Evolutionary conservation across 176 grass and related monocot species (phyloP), one percentile per base, ranked within the genome.

Genomic region (Saccharum spontaneum): DNA sequence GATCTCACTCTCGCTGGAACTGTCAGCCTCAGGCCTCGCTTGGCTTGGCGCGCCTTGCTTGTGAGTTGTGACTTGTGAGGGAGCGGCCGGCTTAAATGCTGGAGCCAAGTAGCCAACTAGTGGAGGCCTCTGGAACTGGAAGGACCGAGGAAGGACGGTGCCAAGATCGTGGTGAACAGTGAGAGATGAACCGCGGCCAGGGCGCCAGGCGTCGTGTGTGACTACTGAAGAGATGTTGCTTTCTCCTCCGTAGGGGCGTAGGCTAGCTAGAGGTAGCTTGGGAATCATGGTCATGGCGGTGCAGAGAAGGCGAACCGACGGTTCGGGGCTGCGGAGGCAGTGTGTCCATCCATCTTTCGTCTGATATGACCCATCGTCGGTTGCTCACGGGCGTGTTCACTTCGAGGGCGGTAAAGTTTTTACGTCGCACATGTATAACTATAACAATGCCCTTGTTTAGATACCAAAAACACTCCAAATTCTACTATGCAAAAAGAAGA

Each of bases 291-390:
- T 50, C 82, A 76, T 81, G 76, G 49, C 1, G 49, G 62, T 50
- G 70, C 77, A 81, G 82, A 40, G 20, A 85, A 85, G 80, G 46
- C 23, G 76, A 84, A 68, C 73, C 28, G 38, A 61, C 59, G 59
- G 60, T 68, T 84, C 81, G 26, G 76, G 48, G 60, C 15, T 15
- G 87, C 67, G 37, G 40, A 7, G 18, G 57, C 3, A 26, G 41
- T 7, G 77, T 33, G 79, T 33, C 26, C 76, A 48, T 6, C 26
- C 57, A 61, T 26, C 14, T 23, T 26, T 17, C 71, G 7, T 38
- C 26, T 80, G 78, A 89, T 64, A 41, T 77, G 88, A 89, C 88
- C 3, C 4, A 31, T 50, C 71, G 12, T 71, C 62, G 36, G 39
- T 28, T 28, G 28, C 28, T 28, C 28, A 28, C 28, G 28, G 28